Evolutionary conservation across 2,329 filamentous ascomycete genomes (phyloP), one percentile per base, ranked within the genome.

Genomic region (Penicillium frequentans): DNA sequence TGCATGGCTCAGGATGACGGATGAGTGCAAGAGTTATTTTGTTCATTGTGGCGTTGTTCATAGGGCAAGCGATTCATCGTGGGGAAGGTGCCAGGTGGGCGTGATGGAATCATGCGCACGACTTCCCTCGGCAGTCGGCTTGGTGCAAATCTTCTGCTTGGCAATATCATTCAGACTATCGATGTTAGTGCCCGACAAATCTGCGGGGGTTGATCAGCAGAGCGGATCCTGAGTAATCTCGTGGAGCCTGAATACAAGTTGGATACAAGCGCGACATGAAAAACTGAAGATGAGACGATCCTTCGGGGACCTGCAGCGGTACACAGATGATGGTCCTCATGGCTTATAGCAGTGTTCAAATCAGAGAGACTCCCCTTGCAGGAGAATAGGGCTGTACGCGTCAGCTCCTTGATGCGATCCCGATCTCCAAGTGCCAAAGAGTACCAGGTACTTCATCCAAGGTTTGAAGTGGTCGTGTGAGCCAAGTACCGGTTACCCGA

Each of bases 31-130:
- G 16, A 7, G 5, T 21, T n/a, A 29, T 33, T n/a, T 19, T 19
- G 35, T 11, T 5, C 35, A 19, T 39, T 3, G 16, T n/a, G 9
- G 35, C 35, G 35, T 37, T 33, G 39, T 52, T 42, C 27, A 44
- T 37, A 46, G 45, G 43, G 35, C 55, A 52, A 48, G 42, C 42
- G 19, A 45, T 33, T 16, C 37, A 35, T 24, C 37, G 16, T 27
- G 44, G 31, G 58, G 52, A 55, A 60, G 50, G 60, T 29, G 48
- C 52, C 53, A 31, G 31, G 42, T 31, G 54, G 54, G 53, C 57
- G 53, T 65, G 64, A 65, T 66, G 29, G 23, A 47, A 65, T 66
- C 64, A 66, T 57, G 64, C 52, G 64, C 24, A 11, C 33, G 19
- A 27, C 23, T n/a, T 44, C 51, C 29, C 45, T 58, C 23, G 50